phyloP scores from a whole-genome alignment of 805 yeast species.

The Schwanniomyces polymorphus region DNA sequence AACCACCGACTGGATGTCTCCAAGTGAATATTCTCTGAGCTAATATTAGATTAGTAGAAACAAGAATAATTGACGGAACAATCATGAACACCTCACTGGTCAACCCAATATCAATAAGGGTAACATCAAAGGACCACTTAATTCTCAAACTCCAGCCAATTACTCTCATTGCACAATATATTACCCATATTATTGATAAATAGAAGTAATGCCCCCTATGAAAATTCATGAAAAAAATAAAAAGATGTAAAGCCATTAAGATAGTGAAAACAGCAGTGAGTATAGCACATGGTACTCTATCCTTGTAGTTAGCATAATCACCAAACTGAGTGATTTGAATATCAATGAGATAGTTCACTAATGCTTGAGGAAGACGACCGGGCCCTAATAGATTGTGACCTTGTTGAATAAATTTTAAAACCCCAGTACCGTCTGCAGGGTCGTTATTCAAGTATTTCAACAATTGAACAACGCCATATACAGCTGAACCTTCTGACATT shows the following conservation, averaged over 20 bases:
- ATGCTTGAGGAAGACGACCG: slow-evolving; percentile 35
- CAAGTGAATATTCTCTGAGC: slow-evolving; percentile 76
- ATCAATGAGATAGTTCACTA: slow-evolving; percentile 35
- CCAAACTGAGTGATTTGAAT: slow-evolving; percentile 57
- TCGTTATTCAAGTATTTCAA: slow-evolving; percentile 20
- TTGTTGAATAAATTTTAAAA: slow-evolving; percentile 24
- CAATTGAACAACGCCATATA: slow-evolving; percentile 23
- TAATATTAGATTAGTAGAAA: slow-evolving; percentile 59
- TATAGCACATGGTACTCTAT: slow-evolving; percentile 60
- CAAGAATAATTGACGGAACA: slow-evolving; percentile 58
- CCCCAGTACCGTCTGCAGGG: slow-evolving; percentile 31
- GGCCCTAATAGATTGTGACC: slow-evolving; percentile 11
- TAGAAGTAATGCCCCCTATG: slow-evolving; percentile 62
- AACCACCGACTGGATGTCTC: slow-evolving; percentile 74
- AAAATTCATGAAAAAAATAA: slow-evolving; percentile 48
- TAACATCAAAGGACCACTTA: slow-evolving; percentile 56
- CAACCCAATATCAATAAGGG: slow-evolving; percentile 49
- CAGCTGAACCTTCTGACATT: slow-evolving; percentile 18
- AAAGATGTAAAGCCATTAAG: slow-evolving; percentile 46
- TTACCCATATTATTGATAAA: slow-evolving; percentile 51
- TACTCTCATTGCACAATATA: slow-evolving; percentile 53
- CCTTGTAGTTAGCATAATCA: slow-evolving; percentile 52
- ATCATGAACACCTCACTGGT: slow-evolving; percentile 56
- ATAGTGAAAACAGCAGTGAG: slow-evolving; percentile 55
- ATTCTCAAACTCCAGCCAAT: slow-evolving; percentile 61